Base-by-base conservation (phyloP, 352 stramenopile genomes). In the Phytophthora sp. region DNA sequence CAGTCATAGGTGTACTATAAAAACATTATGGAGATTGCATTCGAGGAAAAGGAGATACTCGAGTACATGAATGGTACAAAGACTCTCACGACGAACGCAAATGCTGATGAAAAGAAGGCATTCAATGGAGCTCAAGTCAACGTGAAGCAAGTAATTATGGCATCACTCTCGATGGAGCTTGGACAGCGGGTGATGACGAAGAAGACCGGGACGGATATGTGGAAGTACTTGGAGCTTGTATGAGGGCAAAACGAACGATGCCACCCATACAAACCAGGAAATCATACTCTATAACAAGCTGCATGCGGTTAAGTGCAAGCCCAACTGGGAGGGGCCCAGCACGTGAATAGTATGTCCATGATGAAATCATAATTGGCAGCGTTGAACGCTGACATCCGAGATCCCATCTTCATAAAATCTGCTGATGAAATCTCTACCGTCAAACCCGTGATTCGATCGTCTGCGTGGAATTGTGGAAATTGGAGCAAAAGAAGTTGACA, bases 281-380 rank as follows among this genome's bases (percentile, higher is more conserved):
- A 51, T 57, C 45, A 64, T 57, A 3, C 8, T 64, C 8, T 64
- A 29, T 21, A 46, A 64, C 45, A 49, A 49, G 36, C 23, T 57
- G 4, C 35, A 64, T 13, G 5, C 44, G 3, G 26, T 33, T 0
- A 55, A 33, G 21, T 56, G 56, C 44, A 64, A 64, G n/a, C 44
- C 56, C 0, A 64, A 49, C 33, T 45, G 38, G 38, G 38, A 45
- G 38, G 13, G 3, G 18, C 38, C 4, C 38, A 45, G 9, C 38
- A 26, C 9, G 38, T 45, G 6, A 8, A 45, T 18, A 45, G 24
- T 26, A 45, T 27, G 16, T 45, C 24, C 38, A 45, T 45, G 38
- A 24, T 26, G n/a, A 13, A 45, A 8, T n/a, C n/a, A n/a, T n/a
- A n/a, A n/a, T n/a, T n/a, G n/a, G n/a, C n/a, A n/a, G n/a, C n/a